These are phyloP conservation scores for Viridothelium virens DNA, from an alignment of 495 filamentous ascomycete genomes.

Conservation along the genomic window DNA sequence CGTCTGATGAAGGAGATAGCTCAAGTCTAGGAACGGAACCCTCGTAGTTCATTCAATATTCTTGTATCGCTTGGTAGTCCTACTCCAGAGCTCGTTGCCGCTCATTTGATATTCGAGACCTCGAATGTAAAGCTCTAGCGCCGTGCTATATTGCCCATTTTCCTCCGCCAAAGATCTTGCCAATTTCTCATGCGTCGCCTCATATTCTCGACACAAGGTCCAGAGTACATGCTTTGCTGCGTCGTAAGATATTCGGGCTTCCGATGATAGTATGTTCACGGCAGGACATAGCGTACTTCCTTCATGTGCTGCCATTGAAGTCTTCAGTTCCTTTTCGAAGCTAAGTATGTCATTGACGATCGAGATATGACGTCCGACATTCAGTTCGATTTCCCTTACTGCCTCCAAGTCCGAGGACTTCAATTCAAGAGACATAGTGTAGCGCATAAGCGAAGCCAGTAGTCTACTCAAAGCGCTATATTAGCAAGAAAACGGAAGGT, in stretches of 20 bases:
- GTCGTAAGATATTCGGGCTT: conserved; percentile 19
- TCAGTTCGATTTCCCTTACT: conserved; percentile 26
- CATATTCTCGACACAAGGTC: conserved; percentile 33
- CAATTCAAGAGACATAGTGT: conserved; percentile 33
- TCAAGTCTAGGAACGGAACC: too few relatives aligned
- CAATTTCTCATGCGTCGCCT: conserved; percentile 23
- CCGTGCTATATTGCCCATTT: neutral
- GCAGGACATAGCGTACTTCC: conserved; percentile 27
- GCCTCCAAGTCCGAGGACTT: neutral
- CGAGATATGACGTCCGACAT: conserved; percentile 35
- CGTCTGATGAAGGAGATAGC: neutral
- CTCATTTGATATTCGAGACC: conserved; percentile 38
- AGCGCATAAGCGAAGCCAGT: conserved; percentile 36
- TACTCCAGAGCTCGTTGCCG: conserved; percentile 42
- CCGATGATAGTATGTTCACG: conserved; percentile 27
- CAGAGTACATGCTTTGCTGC: conserved; percentile 34
- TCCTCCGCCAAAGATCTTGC: conserved; percentile 14
- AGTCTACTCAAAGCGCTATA: conserved; percentile 22
- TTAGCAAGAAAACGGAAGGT: neutral
- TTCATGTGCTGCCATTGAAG: conserved; percentile 21
- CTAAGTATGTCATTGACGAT: conserved; percentile 41
- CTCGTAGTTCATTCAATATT: neutral
- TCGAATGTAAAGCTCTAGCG: conserved; percentile 26
- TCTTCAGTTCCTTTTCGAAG: conserved; percentile 36
- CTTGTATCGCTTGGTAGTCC: conserved; percentile 28